These are phyloP conservation scores for Dactylorhiza incarnata DNA, from an alignment of 106 monocot species.

Conservation along the genomic window DNA sequence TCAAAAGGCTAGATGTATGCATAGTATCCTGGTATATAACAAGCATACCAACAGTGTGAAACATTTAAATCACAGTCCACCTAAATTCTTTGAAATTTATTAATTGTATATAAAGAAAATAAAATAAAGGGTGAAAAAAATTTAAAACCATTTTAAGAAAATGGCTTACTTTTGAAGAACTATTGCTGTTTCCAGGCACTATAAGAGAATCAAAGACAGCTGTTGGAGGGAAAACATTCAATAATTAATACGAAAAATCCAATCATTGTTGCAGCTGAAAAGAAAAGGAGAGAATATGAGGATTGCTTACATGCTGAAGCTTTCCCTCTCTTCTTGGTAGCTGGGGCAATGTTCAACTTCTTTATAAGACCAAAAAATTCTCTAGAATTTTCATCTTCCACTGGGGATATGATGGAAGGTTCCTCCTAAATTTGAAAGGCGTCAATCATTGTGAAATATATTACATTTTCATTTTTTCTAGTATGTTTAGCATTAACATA, in stretches of 20 bases:
- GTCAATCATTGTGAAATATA: background rate
- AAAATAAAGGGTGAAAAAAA: background rate
- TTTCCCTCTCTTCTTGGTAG: constrained; percentile 56
- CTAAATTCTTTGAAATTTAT: background rate
- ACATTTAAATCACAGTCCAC: background rate
- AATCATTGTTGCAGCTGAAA: constrained; percentile 3
- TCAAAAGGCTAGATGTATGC: background rate
- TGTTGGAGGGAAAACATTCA: constrained; percentile 22
- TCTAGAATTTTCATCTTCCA: constrained; percentile 60
- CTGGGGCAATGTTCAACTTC: constrained; percentile 66
- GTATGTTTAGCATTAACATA: background rate
- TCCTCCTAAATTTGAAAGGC: constrained; percentile 19
- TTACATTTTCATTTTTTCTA: background rate
- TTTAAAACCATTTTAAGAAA: background rate
- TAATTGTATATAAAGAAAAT: background rate
- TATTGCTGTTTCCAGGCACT: constrained; percentile 30
- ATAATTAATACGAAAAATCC: background rate
- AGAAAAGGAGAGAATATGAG: background rate
- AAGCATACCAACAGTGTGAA: background rate
- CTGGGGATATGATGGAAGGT: constrained; percentile 37
- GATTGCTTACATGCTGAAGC: constrained; percentile 35
- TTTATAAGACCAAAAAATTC: constrained; percentile 89
- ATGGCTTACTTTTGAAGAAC: constrained; percentile 57
- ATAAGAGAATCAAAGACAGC: constrained; percentile 50
- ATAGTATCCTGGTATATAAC: background rate